A percentile compares a stretch with the other conserved stretches of the same genome.
Evolutionary conservation across 2,329 filamentous ascomycete genomes (phyloP).

Genomic region (Chaetomium strumarium): DNA sequence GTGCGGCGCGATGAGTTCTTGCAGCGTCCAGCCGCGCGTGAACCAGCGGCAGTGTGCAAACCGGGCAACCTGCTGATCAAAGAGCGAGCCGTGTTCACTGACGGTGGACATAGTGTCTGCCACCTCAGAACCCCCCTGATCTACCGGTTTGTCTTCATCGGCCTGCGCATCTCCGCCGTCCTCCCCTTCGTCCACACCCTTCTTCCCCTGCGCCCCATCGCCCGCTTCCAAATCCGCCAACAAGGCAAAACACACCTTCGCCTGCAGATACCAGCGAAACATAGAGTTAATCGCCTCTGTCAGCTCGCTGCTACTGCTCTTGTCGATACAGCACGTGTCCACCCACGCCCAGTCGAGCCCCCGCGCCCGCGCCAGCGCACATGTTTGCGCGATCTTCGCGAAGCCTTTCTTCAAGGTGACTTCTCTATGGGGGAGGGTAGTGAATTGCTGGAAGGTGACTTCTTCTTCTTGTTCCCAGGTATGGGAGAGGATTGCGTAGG

Average conservation of each 20-base stretch:
- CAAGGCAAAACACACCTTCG: not conserved
- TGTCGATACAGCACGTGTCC: constrained; percentile 5
- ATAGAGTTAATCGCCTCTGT: constrained; percentile 1
- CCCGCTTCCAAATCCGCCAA: not conserved
- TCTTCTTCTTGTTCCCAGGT: constrained; percentile 3
- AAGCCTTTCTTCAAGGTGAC: not conserved
- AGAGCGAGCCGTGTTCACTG: no score
- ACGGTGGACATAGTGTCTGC: no score
- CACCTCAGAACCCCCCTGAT: no score
- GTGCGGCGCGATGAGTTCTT: not conserved
- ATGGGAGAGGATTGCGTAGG: constrained; percentile 10
- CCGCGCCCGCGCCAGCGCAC: not conserved
- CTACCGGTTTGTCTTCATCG: no score
- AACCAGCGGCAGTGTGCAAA: not conserved
- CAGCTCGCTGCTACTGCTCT: not conserved
- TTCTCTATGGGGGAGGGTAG: not conserved
- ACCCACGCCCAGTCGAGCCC: not conserved
- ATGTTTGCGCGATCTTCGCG: not conserved
- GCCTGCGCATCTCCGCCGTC: no score
- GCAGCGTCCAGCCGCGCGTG: not conserved
- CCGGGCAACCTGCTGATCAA: no score
- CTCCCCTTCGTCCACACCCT: no score
- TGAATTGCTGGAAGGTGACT: not conserved
- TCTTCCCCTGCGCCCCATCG: no score
- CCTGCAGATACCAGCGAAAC: not conserved